Conservation (phyloP, 2,329 filamentous ascomycete species). For the Verticillium nonalfalfae region DNA sequence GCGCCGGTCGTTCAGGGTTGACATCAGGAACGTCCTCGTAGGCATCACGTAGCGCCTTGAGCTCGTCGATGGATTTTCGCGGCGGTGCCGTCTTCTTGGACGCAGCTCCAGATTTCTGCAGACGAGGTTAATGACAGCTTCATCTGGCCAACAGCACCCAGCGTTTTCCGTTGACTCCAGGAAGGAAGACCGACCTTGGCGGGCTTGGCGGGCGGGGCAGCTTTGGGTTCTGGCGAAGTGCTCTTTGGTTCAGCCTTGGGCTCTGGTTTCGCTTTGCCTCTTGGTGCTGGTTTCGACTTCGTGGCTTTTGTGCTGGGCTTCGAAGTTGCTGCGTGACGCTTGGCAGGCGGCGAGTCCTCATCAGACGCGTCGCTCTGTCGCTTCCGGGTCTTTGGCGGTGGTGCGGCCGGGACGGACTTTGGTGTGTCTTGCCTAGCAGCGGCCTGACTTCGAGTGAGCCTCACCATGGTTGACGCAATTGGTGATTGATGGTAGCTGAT, state of each 20-base stretch:
- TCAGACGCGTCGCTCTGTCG: not conserved
- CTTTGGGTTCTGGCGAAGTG: not conserved
- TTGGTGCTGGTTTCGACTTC: not conserved
- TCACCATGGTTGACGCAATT: not conserved
- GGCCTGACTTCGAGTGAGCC: not conserved
- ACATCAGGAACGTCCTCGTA: conserved; percentile 19
- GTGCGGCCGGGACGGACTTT: not conserved
- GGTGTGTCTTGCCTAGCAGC: not conserved
- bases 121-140: not conserved
- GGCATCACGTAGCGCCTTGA: conserved; percentile 6
- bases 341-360: not conserved
- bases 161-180: not conserved
- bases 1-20: conserved; percentile 27
- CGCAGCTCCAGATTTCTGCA: not conserved
- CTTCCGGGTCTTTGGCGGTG: not conserved
- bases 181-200: not conserved
- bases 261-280: not conserved
- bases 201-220: not conserved
- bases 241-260: not conserved
- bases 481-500: not conserved
- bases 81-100: not conserved
- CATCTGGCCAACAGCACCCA: not conserved
- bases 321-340: not conserved
- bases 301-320: not conserved
- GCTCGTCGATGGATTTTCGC: not conserved